These are phyloP conservation scores for Mortierella sp. DNA, from an alignment of 371 early-diverging fungal species.

Conservation along the genomic window DNA sequence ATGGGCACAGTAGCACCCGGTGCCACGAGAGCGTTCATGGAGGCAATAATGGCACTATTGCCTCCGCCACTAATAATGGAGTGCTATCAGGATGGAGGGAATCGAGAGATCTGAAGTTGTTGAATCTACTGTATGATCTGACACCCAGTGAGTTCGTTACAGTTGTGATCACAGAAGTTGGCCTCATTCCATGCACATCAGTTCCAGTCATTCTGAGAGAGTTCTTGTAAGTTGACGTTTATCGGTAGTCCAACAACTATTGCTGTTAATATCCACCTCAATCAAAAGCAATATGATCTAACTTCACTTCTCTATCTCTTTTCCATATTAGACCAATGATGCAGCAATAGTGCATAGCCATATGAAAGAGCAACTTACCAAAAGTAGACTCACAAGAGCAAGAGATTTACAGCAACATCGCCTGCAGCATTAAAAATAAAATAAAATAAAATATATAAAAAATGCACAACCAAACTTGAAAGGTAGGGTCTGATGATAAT, in stretches of 20 bases:
- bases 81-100: slow-evolving; percentile 77
- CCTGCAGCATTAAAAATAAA: too few relatives aligned
- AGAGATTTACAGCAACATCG: too few relatives aligned
- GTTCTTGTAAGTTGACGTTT: slow-evolving; percentile 41
- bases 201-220: slow-evolving; percentile 83
- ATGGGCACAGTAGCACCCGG: slow-evolving; percentile 48
- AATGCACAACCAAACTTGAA: neutral
- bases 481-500: neutral
- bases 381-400: too few relatives aligned
- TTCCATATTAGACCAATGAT: slow-evolving; percentile 39
- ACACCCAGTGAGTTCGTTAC: slow-evolving; percentile 95
- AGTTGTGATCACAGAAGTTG: slow-evolving; percentile 94
- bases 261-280: neutral
- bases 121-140: slow-evolving; percentile 93
- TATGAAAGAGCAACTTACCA: neutral
- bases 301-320: neutral
- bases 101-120: slow-evolving; percentile 76
- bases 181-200: slow-evolving; percentile 94
- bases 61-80: slow-evolving; percentile 39
- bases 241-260: neutral
- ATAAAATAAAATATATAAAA: neutral
- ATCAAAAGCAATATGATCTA: neutral
- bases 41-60: slow-evolving; percentile 33
- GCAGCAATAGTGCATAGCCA: slow-evolving; percentile 40
- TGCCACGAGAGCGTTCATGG: slow-evolving; percentile 39